Percentiles rank a stretch among this genome's conserved stretches.
Conservation (phyloP, 352 stramenopile genomes). For the Pythium folliculosum region DNA sequence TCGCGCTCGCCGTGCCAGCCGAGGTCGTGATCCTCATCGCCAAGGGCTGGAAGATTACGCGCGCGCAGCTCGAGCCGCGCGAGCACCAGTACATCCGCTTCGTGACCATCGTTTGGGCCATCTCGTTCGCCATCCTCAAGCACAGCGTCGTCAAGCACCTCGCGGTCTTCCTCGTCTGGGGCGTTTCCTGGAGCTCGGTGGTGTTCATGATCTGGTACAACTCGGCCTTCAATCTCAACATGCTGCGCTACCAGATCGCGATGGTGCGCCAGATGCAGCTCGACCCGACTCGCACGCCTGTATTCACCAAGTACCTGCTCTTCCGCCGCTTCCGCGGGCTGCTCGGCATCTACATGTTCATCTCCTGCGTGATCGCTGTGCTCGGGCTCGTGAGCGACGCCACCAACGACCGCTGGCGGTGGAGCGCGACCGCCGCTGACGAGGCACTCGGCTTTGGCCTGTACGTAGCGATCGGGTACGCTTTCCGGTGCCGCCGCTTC, state of each 20-base stretch:
- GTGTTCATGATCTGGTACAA: constrained; percentile 77
- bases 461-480: constrained; percentile 49
- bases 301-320: constrained; percentile 68
- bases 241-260: constrained; percentile 66
- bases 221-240: constrained; percentile 68
- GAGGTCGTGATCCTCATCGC: constrained; percentile 60
- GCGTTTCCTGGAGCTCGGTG: constrained; percentile 48
- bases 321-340: constrained; percentile 54
- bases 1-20: constrained; percentile 45
- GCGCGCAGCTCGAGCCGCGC: constrained; percentile 37
- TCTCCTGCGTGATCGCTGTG: constrained; percentile 47
- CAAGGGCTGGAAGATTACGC: constrained; percentile 76
- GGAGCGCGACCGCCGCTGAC: constrained; percentile 34
- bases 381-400: constrained; percentile 45
- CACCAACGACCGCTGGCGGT: constrained; percentile 38
- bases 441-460: constrained; percentile 50
- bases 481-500: constrained; percentile 63
- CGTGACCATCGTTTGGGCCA: constrained; percentile 52
- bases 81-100: constrained; percentile 64
- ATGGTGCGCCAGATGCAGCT: constrained; percentile 58
- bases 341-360: constrained; percentile 56
- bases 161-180: constrained; percentile 54
- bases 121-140: constrained; percentile 44
- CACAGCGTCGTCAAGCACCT: constrained; percentile 46
- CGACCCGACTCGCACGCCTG: constrained; percentile 48